Percentiles rank a stretch among this genome's conserved stretches.
phyloP scores from a whole-genome alignment of 2,329 filamentous ascomycete species.

The Fusarium compactum region DNA sequence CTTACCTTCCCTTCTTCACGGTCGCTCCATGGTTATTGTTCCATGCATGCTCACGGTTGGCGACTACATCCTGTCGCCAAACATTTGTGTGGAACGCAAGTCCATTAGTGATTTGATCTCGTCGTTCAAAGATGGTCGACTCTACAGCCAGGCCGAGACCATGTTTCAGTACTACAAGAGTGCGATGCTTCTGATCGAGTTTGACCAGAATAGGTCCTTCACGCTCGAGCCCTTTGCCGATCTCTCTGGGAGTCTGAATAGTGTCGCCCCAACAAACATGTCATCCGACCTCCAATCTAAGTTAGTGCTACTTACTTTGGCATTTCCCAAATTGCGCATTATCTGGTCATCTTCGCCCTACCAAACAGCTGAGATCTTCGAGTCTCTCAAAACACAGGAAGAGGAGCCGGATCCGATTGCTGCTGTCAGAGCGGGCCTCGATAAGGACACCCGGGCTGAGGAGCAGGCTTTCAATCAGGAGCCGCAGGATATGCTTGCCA shows the following conservation, averaged over 20 bases:
- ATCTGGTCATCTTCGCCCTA: constrained; percentile 96
- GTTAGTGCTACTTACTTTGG: constrained; percentile 89
- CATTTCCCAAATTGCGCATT: constrained; percentile 89
- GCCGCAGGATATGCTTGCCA: constrained; percentile 89
- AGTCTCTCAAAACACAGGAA: constrained; percentile 89
- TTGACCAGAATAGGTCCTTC: constrained; percentile 97
- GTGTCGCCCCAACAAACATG: constrained; percentile 69
- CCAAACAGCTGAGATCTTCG: constrained; percentile 97
- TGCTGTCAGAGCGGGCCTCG: constrained; percentile 84
- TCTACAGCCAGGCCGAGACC: constrained; percentile 91
- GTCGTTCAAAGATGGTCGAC: constrained; percentile 89
- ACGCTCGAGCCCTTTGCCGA: constrained; percentile 87
- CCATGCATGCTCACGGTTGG: constrained; percentile 97
- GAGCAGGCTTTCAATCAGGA: constrained; percentile 83
- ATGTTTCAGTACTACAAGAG: constrained; percentile 95
- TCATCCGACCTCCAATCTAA: constrained; percentile 88
- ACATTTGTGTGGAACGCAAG: constrained; percentile 95
- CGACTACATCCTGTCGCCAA: constrained; percentile 92
- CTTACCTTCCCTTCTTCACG: constrained; percentile 90
- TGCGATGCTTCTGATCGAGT: constrained; percentile 95
- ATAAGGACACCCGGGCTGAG: constrained; percentile 66
- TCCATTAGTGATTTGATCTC: constrained; percentile 90
- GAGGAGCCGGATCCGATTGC: constrained; percentile 90
- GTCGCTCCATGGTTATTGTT: constrained; percentile 86
- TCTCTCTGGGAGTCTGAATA: constrained; percentile 69